Conservation (phyloP, 306 rosid species). For the Astragalus membranaceus region DNA sequence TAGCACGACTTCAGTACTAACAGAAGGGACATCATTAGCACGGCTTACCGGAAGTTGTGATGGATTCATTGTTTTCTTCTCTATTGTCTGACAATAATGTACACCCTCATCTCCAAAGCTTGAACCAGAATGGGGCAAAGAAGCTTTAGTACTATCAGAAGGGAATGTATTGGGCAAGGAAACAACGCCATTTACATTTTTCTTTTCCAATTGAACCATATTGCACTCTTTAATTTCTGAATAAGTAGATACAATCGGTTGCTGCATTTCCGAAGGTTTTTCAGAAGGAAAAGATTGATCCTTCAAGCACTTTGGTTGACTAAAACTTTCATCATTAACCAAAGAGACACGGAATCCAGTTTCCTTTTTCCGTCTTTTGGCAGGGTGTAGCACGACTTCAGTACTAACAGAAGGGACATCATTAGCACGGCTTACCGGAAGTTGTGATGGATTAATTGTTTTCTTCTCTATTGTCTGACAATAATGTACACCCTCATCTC, state of each 20-base stretch:
- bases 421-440: too few species aligned
- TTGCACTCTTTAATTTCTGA: neutral
- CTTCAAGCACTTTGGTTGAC: neutral
- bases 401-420: neutral
- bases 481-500: neutral
- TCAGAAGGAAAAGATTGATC: slow-evolving; percentile 11
- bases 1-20: slow-evolving; percentile 6
- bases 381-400: slow-evolving; percentile 9
- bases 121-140: neutral
- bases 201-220: neutral
- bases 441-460: too few species aligned
- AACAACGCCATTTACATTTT: neutral
- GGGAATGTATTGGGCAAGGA: neutral
- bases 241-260: slow-evolving; percentile 26
- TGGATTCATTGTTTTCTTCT: too few species aligned
- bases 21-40: neutral
- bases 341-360: neutral
- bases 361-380: slow-evolving; percentile 30
- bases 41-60: too few species aligned
- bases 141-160: neutral
- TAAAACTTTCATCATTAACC: neutral
- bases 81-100: neutral
- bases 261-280: slow-evolving; percentile 16
- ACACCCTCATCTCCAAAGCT: neutral
- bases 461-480: neutral